A percentile compares a stretch with the other conserved stretches of the same genome.
These are phyloP conservation scores for Candida vartiovaarae DNA, from an alignment of 805 yeast genomes.

Conservation along the genomic window DNA sequence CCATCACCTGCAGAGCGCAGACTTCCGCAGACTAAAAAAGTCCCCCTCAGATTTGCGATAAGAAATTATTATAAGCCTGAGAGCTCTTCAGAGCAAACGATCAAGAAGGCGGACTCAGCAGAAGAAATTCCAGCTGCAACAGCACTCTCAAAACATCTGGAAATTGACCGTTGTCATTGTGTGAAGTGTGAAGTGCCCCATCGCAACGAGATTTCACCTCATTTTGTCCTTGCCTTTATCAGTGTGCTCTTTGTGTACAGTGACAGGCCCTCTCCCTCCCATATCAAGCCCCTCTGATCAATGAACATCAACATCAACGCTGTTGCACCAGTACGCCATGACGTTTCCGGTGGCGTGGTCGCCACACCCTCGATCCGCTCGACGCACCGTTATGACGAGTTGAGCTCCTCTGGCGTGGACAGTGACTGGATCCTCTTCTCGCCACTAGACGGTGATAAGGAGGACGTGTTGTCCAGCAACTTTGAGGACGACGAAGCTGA, in stretches of 20 bases:
- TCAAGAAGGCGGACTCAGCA: too few species aligned
- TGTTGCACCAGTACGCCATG: neutral
- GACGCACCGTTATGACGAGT: neutral
- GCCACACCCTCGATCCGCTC: too few species aligned
- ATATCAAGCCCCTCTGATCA: neutral
- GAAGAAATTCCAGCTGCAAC: too few species aligned
- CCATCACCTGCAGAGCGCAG: too few species aligned
- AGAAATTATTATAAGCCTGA: too few species aligned
- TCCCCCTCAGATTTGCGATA: too few species aligned
- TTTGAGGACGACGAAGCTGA: slow-evolving; percentile 3
- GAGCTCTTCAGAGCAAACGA: too few species aligned
- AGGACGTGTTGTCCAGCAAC: slow-evolving; percentile 16
- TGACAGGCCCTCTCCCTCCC: neutral
- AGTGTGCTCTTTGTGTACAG: neutral
- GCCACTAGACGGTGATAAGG: slow-evolving; percentile 8
- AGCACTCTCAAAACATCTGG: too few species aligned
- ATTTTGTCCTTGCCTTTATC: neutral
- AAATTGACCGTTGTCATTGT: too few species aligned
- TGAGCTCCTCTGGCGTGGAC: slow-evolving; percentile 19
- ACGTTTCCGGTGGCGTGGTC: neutral
- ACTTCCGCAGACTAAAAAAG: too few species aligned
- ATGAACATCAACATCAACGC: neutral
- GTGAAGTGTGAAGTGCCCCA: too few species aligned
- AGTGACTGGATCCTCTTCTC: slow-evolving; percentile 24
- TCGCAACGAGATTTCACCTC: too few species aligned